Conservation (phyloP, 768 basidiomycete species). For the Trametes maxima region DNA sequence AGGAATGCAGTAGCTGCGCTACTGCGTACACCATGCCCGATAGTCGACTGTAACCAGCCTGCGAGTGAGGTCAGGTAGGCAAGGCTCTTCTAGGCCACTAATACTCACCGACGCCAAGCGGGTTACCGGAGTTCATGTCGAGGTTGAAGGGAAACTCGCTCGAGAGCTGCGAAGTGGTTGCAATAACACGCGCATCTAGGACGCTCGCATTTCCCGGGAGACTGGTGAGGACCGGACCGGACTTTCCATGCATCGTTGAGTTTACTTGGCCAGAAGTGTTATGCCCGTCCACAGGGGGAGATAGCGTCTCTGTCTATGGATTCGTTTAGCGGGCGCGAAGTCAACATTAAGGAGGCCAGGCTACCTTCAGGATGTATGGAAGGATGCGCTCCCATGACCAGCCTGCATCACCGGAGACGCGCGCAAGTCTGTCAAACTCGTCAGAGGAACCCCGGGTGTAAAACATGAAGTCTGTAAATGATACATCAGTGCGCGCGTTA, state of each 20-base stretch:
- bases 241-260: slow-evolving; percentile 26
- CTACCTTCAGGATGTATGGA: slow-evolving; percentile 25
- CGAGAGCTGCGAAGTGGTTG: slow-evolving; percentile 37
- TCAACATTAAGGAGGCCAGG: neutral
- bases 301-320: slow-evolving; percentile 23
- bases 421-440: slow-evolving; percentile 31
- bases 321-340: neutral
- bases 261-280: slow-evolving; percentile 29
- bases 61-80: neutral
- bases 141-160: slow-evolving; percentile 44
- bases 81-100: neutral
- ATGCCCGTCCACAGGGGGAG: slow-evolving; percentile 24
- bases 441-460: slow-evolving; percentile 3
- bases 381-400: neutral
- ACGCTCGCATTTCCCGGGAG: slow-evolving; percentile 5
- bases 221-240: slow-evolving; percentile 26
- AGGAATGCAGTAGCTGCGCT: neutral
- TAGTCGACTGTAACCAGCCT: neutral
- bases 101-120: slow-evolving; percentile 33
- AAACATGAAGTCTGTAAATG: neutral
- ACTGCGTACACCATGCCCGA: neutral
- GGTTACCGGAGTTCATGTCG: slow-evolving; percentile 46
- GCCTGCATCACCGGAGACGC: slow-evolving; percentile 28
- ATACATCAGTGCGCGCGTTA: neutral
- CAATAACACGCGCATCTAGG: slow-evolving; percentile 27